Evolutionary conservation across 106 monocot genomes (phyloP).

Genomic region (Dioscorea dumetorum): DNA sequence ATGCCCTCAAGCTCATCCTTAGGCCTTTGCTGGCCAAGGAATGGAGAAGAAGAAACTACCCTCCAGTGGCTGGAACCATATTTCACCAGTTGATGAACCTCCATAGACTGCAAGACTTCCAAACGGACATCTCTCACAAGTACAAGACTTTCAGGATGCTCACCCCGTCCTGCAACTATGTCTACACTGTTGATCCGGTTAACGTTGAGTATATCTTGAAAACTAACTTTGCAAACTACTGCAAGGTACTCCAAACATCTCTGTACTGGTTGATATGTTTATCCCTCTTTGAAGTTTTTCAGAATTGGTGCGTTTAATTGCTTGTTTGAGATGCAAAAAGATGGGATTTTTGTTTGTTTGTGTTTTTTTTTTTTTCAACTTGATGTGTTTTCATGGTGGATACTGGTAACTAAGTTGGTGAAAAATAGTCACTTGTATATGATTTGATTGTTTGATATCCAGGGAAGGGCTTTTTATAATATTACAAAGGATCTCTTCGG

Average conservation of each 20-base stretch:
- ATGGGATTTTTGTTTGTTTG: no score
- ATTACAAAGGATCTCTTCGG: slow-evolving; percentile 28
- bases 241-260: slow-evolving; percentile 33
- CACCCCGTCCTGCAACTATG: slow-evolving; percentile 39
- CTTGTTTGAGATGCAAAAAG: no score
- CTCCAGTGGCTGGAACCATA: slow-evolving; percentile 34
- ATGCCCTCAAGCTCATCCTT: background rate
- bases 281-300: no score
- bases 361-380: no score
- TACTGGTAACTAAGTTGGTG: background rate
- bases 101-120: slow-evolving; percentile 22
- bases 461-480: slow-evolving; percentile 22
- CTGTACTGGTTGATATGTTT: background rate
- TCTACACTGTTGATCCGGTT: slow-evolving; percentile 44
- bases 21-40: background rate
- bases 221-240: slow-evolving; percentile 48
- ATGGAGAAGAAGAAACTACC: slow-evolving; percentile 12
- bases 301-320: no score
- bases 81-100: slow-evolving; percentile 30
- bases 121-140: slow-evolving; percentile 20
- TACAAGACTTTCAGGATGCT: slow-evolving; percentile 45
- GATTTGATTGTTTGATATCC: background rate
- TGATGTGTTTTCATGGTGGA: no score
- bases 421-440: background rate
- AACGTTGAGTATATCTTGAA: slow-evolving; percentile 68